These are phyloP conservation scores for Trametes maxima DNA, from an alignment of 768 basidiomycete genomes.

Conservation along the genomic window DNA sequence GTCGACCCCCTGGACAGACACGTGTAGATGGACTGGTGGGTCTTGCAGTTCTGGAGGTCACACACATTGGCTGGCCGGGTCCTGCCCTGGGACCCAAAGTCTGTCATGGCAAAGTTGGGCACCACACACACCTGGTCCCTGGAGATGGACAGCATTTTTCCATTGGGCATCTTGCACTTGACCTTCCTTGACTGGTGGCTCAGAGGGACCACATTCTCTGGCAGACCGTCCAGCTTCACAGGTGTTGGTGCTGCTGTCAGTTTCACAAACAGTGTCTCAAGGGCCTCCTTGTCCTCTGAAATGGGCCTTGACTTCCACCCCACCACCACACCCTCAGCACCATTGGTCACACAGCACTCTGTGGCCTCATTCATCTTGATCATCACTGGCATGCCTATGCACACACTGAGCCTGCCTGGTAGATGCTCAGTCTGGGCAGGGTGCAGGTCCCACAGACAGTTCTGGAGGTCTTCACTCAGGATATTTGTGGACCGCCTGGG, in stretches of 20 bases:
- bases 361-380: slow-evolving; percentile 3
- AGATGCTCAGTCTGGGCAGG: slow-evolving; percentile 3
- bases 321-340: slow-evolving; percentile 28
- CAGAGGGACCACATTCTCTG: slow-evolving; percentile 29
- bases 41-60: slow-evolving; percentile 14
- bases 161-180: slow-evolving; percentile 21
- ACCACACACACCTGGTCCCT: slow-evolving; percentile 23
- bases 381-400: neutral
- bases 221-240: slow-evolving; percentile 25
- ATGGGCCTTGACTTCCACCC: slow-evolving; percentile 18
- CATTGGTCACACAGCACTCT: slow-evolving; percentile 4
- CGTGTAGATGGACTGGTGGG: slow-evolving; percentile 29
- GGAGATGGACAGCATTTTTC: slow-evolving; percentile 2
- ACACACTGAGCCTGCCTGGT: slow-evolving; percentile 8
- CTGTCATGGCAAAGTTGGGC: slow-evolving; percentile 34
- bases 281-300: neutral
- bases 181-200: slow-evolving; percentile 1
- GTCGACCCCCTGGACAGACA: slow-evolving; percentile 24
- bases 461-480: no score
- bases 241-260: slow-evolving; percentile 9
- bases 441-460: no score
- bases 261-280: slow-evolving; percentile 30
- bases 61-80: slow-evolving; percentile 18
- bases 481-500: no score
- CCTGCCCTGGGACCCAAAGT: slow-evolving; percentile 28